Evolutionary conservation across 768 basidiomycete species (phyloP).

Genomic region (Lentinula raphanica): DNA sequence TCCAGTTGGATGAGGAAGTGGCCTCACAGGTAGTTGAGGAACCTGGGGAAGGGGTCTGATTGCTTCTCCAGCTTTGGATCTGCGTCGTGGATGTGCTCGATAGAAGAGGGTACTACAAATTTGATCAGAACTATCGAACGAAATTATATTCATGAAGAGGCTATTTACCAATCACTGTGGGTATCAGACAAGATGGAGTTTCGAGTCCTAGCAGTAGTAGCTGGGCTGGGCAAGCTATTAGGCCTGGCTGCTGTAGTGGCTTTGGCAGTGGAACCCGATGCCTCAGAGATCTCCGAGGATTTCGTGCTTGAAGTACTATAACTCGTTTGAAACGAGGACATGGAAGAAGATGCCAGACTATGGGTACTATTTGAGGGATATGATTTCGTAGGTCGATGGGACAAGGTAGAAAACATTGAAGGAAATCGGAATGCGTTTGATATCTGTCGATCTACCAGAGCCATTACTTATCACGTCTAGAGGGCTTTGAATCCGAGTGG

Average conservation of each 20-base stretch:
- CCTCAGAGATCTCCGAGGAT: neutral
- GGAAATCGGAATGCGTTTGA: constrained; percentile 19
- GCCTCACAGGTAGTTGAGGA: constrained; percentile 2
- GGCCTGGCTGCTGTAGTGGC: neutral
- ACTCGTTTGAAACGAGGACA: neutral
- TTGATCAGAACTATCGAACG: neutral
- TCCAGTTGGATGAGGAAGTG: neutral
- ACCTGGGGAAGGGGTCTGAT: constrained; percentile 10
- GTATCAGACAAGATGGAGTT: neutral
- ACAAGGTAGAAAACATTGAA: constrained; percentile 26
- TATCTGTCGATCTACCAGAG: neutral
- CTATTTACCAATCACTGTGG: neutral
- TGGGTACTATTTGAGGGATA: constrained; percentile 45
- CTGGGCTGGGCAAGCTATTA: neutral
- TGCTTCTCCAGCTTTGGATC: neutral
- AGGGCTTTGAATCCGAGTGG: too few species aligned
- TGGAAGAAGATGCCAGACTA: constrained; percentile 27
- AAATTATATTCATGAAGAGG: too few species aligned
- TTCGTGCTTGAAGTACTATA: neutral
- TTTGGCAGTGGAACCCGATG: neutral
- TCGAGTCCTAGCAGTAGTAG: neutral
- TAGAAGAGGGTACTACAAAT: constrained; percentile 8
- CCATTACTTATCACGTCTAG: too few species aligned
- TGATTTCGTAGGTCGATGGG: constrained; percentile 52
- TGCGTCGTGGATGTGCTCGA: constrained; percentile 9